Base-by-base conservation (phyloP, 1,139 yeast genomes). In the Sugiyamaella neomexicana region DNA sequence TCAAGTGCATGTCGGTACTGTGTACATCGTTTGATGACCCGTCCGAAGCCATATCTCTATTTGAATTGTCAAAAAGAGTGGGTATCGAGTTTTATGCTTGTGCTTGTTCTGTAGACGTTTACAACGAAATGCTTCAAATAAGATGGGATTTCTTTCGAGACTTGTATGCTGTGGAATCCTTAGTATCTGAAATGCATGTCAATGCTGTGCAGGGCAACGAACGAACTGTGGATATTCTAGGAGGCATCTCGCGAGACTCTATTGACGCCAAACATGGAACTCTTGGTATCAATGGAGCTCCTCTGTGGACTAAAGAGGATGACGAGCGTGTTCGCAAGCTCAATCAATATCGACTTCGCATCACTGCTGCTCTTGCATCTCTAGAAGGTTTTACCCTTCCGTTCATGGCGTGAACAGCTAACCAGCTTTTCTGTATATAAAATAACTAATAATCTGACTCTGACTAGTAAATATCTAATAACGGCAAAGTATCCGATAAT, bases 111-210 rank as follows among this genome's bases (percentile, higher is more conserved):
- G 69, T 70, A 9, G 72, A 65, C 8, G 75, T 74, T 5, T 76
- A 75, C 61, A 76, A 76, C 58, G 67, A 66, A 51, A 67, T 74
- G 43, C 60, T 78, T 12, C 58, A 62, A 31, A 61, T 75, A 5
- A 60, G 70, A 12, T 77, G 80, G 80, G 63, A 69, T 37, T 64
- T 63, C 48, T 75, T 67, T 61, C 68, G 72, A 37, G 79, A 77
- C 52, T 58, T 77, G 13, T 65, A 65, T 27, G 64, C 68, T 8
- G 66, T 75, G 10, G 71, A 72, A 31, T 59, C 65, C 2, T 58
- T 75, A 15, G 61, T 75, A 15, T 66, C 70, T 7, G 80, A 77
- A 54, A 70, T 77, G 68, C 69, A 69, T 15, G 71, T 72, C 51
- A 77, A 77, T 56, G 80, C 77, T 10, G 69, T 77, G n/a, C 66